A percentile compares a stretch with the other conserved stretches of the same genome.
These are phyloP conservation scores for Neurospora sp. DNA, from an alignment of 495 filamentous ascomycete species.

Conservation along the genomic window DNA sequence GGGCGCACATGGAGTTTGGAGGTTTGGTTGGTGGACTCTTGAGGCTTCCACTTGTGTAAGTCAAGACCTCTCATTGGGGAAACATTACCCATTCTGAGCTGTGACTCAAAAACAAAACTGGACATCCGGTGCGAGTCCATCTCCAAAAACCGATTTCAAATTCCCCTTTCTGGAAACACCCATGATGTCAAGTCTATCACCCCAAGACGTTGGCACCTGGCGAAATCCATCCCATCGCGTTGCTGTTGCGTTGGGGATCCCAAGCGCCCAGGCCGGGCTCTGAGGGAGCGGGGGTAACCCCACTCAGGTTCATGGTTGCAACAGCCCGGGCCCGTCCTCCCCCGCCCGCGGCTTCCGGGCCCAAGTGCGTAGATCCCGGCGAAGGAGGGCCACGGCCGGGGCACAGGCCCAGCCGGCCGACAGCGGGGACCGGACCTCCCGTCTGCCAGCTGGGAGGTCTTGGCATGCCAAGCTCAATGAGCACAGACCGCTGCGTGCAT, in stretches of 20 bases:
- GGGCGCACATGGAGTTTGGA: background rate
- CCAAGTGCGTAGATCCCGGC: background rate
- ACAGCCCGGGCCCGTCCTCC: background rate
- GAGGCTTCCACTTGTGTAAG: background rate
- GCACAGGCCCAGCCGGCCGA: background rate
- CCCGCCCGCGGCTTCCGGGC: background rate
- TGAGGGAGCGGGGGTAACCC: background rate
- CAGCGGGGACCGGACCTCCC: background rate
- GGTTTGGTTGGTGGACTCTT: background rate
- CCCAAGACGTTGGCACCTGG: background rate
- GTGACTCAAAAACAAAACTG: background rate
- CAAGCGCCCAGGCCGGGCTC: background rate
- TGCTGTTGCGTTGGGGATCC: background rate
- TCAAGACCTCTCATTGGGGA: background rate
- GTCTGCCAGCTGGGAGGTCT: background rate
- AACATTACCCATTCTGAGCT: background rate
- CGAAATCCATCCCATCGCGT: background rate
- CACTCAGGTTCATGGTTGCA: background rate
- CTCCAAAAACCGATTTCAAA: background rate
- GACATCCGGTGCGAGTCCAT: background rate
- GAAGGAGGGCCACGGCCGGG: background rate
- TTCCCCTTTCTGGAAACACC: background rate
- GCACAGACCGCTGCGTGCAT: background rate
- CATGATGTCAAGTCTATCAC: background rate
- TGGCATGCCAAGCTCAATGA: background rate